A percentile compares a stretch with the other conserved stretches of the same genome.
These are phyloP conservation scores for Speleostelium caveatum DNA, from an alignment of 78 protist species.

Conservation along the genomic window DNA sequence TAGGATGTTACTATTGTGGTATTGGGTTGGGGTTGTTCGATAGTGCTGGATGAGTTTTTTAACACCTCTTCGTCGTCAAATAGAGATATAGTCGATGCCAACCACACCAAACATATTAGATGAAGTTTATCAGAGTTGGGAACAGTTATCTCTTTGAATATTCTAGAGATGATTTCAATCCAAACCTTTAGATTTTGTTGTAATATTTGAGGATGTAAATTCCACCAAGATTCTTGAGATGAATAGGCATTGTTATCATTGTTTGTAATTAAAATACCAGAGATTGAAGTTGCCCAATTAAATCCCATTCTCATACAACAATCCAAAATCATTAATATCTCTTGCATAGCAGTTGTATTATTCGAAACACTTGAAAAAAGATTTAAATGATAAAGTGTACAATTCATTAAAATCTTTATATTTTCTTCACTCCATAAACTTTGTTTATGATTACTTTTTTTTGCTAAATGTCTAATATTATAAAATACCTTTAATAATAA, in stretches of 20 bases:
- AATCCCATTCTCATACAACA: conserved; percentile 59
- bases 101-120: conserved; percentile 55
- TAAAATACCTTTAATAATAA: no score
- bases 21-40: background rate
- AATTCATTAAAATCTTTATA: conserved; percentile 10
- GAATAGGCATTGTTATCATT: background rate
- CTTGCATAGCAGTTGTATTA: conserved; percentile 5
- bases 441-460: background rate
- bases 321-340: conserved; percentile 25
- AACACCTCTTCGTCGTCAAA: conserved; percentile 14
- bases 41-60: no score
- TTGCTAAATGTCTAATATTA: conserved; percentile 3
- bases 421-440: conserved; percentile 37
- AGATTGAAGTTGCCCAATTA: conserved; percentile 20
- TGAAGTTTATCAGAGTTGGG: conserved; percentile 33
- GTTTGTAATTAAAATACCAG: background rate
- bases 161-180: conserved; percentile 23
- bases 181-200: background rate
- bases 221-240: conserved; percentile 39
- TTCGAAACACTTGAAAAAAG: background rate
- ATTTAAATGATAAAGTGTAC: conserved; percentile 31
- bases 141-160: conserved; percentile 8
- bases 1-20: background rate
- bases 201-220: conserved; percentile 2
- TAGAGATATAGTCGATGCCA: conserved; percentile 29